Evolutionary conservation across 768 basidiomycete genomes (phyloP).

Genomic region (Pleurotus citrinopileatus): DNA sequence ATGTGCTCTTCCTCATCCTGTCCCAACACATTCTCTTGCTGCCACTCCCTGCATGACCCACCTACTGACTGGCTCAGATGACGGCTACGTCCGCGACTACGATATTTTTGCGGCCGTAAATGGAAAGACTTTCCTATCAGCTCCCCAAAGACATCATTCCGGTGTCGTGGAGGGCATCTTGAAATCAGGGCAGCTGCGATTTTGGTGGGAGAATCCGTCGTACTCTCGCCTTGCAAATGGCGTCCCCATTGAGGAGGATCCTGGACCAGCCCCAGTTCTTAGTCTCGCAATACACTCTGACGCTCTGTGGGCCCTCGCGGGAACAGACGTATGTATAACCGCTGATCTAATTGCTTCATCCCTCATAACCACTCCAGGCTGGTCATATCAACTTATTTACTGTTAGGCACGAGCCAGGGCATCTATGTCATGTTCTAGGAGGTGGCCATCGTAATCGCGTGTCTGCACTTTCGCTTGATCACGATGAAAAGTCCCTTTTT

Average conservation of each 20-base stretch:
- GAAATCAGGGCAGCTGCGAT: slow-evolving; percentile 83
- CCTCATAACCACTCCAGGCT: slow-evolving; percentile 41
- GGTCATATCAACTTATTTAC: slow-evolving; percentile 95
- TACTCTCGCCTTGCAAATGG: slow-evolving; percentile 24
- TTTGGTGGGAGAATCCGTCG: slow-evolving; percentile 87
- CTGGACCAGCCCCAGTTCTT: slow-evolving; percentile 71
- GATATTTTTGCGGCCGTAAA: slow-evolving; percentile 89
- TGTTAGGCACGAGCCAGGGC: slow-evolving; percentile 88
- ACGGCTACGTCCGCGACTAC: slow-evolving; percentile 91
- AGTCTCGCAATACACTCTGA: slow-evolving; percentile 91
- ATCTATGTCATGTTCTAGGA: slow-evolving; percentile 64
- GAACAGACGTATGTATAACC: slow-evolving; percentile 66
- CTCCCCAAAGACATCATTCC: slow-evolving; percentile 85
- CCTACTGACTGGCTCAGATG: slow-evolving; percentile 87
- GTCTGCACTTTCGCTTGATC: slow-evolving; percentile 77
- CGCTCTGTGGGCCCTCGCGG: slow-evolving; percentile 89
- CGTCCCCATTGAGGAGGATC: slow-evolving; percentile 43
- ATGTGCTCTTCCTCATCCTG: slow-evolving; percentile 87
- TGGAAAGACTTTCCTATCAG: slow-evolving; percentile 81
- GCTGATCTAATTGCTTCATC: slow-evolving; percentile 11
- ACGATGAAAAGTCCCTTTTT: slow-evolving; percentile 82
- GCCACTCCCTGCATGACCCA: slow-evolving; percentile 85
- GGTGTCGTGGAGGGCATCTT: slow-evolving; percentile 90
- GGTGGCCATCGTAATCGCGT: slow-evolving; percentile 75
- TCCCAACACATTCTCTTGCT: slow-evolving; percentile 85